phyloP scores from a whole-genome alignment of 1,139 yeast genomes.

The Wickerhamomyces sp. region DNA sequence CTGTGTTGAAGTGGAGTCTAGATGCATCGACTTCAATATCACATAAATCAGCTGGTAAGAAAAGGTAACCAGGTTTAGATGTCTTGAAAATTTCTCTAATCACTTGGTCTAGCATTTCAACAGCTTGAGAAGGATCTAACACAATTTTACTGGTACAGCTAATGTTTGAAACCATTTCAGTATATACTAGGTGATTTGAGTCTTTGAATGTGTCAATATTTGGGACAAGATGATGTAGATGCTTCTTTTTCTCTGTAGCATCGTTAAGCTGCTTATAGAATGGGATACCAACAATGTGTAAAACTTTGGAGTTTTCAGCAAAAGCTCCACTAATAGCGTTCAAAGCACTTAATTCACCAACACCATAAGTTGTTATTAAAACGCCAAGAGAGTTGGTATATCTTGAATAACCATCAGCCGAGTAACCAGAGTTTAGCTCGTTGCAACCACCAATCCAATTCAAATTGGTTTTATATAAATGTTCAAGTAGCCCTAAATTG shows the following conservation, averaged over 20 bases:
- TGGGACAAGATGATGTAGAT: conserved; percentile 61
- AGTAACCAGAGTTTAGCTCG: conserved; percentile 53
- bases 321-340: conserved; percentile 67
- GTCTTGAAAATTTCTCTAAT: conserved; percentile 48
- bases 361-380: conserved; percentile 64
- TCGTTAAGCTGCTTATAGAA: conserved; percentile 36
- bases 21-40: conserved; percentile 42
- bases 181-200: conserved; percentile 54
- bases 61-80: conserved; percentile 77
- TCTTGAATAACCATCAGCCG: conserved; percentile 67
- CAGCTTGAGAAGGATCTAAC: conserved; percentile 42
- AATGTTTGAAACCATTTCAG: conserved; percentile 51
- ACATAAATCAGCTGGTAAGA: conserved; percentile 67
- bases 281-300: conserved; percentile 66
- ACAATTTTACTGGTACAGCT: conserved; percentile 58
- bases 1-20: conserved; percentile 23
- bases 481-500: conserved; percentile 51
- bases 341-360: conserved; percentile 67
- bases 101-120: conserved; percentile 60
- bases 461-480: conserved; percentile 43
- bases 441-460: conserved; percentile 50
- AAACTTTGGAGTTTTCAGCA: conserved; percentile 59
- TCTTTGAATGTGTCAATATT: conserved; percentile 36
- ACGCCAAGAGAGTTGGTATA: conserved; percentile 55
- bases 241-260: conserved; percentile 19